These are phyloP conservation scores for Colletotrichum phormii DNA, from an alignment of 2,329 filamentous ascomycete genomes.

Conservation along the genomic window DNA sequence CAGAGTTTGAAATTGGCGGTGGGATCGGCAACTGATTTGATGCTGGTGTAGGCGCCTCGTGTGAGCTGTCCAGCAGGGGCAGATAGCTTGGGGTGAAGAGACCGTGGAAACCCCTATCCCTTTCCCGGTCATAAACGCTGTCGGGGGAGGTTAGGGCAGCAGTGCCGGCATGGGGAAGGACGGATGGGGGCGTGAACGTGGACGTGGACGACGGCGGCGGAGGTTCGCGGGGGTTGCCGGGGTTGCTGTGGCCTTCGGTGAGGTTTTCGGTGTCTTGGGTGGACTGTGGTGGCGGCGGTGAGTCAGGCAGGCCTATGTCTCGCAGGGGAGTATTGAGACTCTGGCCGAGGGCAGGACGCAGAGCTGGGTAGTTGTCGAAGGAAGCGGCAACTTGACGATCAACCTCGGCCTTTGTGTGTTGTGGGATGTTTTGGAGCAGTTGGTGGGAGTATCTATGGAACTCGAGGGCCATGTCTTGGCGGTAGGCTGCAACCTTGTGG, in stretches of 20 bases:
- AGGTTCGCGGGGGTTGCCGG: conserved; percentile 8
- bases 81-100: conserved; percentile 73
- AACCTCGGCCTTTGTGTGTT: conserved; percentile 59
- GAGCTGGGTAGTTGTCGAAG: conserved; percentile 57
- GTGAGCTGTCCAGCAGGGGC: conserved; percentile 66
- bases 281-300: conserved; percentile 45
- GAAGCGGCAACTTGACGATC: conserved; percentile 58
- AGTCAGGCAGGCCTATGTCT: conserved; percentile 44
- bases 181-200: conserved; percentile 24
- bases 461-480: conserved; percentile 66
- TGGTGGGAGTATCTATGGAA: conserved; percentile 66
- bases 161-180: conserved; percentile 28
- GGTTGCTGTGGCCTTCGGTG: conserved; percentile 8
- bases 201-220: conserved; percentile 22
- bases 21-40: conserved; percentile 37
- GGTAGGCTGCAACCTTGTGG: conserved; percentile 66
- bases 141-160: conserved; percentile 31
- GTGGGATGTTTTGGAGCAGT: conserved; percentile 60
- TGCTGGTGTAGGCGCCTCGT: conserved; percentile 40
- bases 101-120: conserved; percentile 70
- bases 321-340: conserved; percentile 31
- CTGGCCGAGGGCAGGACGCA: conserved; percentile 50
- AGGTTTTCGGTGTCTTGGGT: conserved; percentile 35
- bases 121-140: conserved; percentile 54
- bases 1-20: conserved; percentile 37